phyloP scores from a whole-genome alignment of 192 early-diverging fungal genomes.

The Chytriomyces sp. region DNA sequence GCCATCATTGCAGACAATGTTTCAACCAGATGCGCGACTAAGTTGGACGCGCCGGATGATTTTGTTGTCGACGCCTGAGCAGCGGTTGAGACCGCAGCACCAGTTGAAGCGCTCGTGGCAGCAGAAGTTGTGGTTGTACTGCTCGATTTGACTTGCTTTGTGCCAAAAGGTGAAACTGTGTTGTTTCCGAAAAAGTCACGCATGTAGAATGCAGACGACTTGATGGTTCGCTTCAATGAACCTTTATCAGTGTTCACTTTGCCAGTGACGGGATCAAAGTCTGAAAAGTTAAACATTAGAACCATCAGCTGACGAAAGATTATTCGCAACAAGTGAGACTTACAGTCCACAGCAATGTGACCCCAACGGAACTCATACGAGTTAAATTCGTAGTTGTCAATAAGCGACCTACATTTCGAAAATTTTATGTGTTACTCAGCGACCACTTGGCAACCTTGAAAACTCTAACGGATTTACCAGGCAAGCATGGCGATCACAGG shows the following conservation, averaged over 20 bases:
- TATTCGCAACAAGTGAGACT: neutral
- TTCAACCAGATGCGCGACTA: neutral
- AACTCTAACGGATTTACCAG: constrained; percentile 6
- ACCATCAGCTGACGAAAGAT: neutral
- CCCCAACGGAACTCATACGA: constrained; percentile 40
- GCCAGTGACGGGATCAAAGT: constrained; percentile 28
- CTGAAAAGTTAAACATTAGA: neutral
- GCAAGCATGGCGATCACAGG: constrained; percentile 33
- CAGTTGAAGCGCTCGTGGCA: neutral
- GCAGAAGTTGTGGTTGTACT: neutral
- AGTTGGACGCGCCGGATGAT: neutral
- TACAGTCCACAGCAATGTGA: constrained; percentile 36
- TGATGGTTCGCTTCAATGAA: constrained; percentile 8
- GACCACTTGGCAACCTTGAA: no score
- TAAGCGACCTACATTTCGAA: neutral
- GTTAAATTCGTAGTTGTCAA: constrained; percentile 43
- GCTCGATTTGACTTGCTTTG: neutral
- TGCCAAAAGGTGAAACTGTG: constrained; percentile 25
- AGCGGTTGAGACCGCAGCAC: neutral
- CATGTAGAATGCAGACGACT: constrained; percentile 22
- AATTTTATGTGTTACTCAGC: no score
- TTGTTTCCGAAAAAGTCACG: constrained; percentile 23
- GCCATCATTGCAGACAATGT: neutral
- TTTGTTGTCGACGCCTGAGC: neutral
- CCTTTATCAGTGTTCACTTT: constrained; percentile 34